A percentile compares a stretch with the other conserved stretches of the same genome.
phyloP scores from a whole-genome alignment of 2,329 filamentous ascomycete genomes.

The Zymoseptoria tritici region DNA sequence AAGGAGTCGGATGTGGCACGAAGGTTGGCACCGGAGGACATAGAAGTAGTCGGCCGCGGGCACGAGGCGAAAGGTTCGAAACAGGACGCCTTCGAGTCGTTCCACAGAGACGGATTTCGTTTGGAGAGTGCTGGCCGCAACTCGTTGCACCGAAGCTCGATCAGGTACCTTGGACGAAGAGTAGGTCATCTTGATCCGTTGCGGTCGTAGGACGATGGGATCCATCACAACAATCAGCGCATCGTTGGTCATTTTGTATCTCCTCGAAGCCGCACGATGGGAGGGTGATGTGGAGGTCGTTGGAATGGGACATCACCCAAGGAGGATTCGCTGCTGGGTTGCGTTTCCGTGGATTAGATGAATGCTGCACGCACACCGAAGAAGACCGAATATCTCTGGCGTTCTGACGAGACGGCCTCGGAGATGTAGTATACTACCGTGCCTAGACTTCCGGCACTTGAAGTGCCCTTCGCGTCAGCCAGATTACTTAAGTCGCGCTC shows the following conservation, averaged over 20 bases:
- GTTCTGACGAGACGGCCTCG: slow-evolving; percentile 1
- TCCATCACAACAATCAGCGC: not conserved
- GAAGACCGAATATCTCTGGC: slow-evolving; percentile 10
- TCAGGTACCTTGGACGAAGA: slow-evolving; percentile 17
- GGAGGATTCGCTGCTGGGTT: slow-evolving; percentile 1
- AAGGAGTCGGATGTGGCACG: slow-evolving; percentile 32
- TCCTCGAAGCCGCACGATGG: not conserved
- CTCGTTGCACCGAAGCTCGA: slow-evolving; percentile 18
- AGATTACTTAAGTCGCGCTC: not conserved
- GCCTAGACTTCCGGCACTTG: not conserved
- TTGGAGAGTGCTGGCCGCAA: slow-evolving; percentile 21
- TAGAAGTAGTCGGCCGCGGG: slow-evolving; percentile 34
- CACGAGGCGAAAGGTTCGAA: slow-evolving; percentile 37
- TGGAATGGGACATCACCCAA: slow-evolving; percentile 9
- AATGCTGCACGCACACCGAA: slow-evolving; percentile 13
- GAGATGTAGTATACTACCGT: not conserved
- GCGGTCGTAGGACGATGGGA: not conserved
- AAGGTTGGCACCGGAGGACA: slow-evolving; percentile 36
- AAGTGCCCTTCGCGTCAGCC: not conserved
- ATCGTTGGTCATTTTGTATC: slow-evolving; percentile 13
- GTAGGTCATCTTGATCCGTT: slow-evolving; percentile 5
- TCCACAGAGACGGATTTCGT: slow-evolving; percentile 22
- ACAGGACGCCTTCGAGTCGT: slow-evolving; percentile 24
- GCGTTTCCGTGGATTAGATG: slow-evolving; percentile 7
- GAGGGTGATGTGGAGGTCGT: not conserved